phyloP scores from a whole-genome alignment of 2,329 filamentous ascomycete species.

The Zalaria obscura region DNA sequence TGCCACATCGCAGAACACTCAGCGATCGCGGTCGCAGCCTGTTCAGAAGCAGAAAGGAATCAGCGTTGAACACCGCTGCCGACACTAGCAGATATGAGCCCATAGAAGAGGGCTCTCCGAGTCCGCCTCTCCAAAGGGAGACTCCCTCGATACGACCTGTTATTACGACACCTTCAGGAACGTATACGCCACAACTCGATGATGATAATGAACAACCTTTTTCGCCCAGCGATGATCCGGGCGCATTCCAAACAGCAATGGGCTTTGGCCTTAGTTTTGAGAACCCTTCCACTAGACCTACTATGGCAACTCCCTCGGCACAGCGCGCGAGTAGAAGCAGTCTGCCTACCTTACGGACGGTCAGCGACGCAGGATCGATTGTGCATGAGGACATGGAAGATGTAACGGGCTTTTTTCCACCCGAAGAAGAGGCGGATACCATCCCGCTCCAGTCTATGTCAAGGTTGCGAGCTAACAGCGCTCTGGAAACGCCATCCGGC shows the following conservation, averaged over 20 bases:
- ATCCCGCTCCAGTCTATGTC: constrained; percentile 43
- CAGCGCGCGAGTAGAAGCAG: constrained; percentile 9
- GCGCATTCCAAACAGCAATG: constrained; percentile 34
- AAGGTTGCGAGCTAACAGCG: constrained; percentile 39
- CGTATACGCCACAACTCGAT: constrained; percentile 14
- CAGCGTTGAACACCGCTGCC: constrained; percentile 15
- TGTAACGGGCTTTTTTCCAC: constrained; percentile 40
- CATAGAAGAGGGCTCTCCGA: constrained; percentile 38
- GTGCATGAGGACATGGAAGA: constrained; percentile 36
- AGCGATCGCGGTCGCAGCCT: constrained; percentile 34
- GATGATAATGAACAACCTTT: constrained; percentile 23
- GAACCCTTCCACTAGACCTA: constrained; percentile 18
- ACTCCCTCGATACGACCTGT: constrained; percentile 14
- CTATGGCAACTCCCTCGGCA: constrained; percentile 7
- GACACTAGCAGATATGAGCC: constrained; percentile 36
- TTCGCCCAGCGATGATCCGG: constrained; percentile 30
- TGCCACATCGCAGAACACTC: constrained; percentile 28
- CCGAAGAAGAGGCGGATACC: constrained; percentile 39
- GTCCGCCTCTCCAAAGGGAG: constrained; percentile 18
- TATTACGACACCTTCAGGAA: constrained; percentile 22
- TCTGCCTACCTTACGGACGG: constrained; percentile 15
- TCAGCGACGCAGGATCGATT: constrained; percentile 10
- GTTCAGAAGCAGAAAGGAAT: constrained; percentile 26
- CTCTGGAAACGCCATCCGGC: constrained; percentile 22
- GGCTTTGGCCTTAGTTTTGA: constrained; percentile 32